Base-by-base conservation (phyloP, 306 rosid genomes). In the Dryas octopetala region DNA sequence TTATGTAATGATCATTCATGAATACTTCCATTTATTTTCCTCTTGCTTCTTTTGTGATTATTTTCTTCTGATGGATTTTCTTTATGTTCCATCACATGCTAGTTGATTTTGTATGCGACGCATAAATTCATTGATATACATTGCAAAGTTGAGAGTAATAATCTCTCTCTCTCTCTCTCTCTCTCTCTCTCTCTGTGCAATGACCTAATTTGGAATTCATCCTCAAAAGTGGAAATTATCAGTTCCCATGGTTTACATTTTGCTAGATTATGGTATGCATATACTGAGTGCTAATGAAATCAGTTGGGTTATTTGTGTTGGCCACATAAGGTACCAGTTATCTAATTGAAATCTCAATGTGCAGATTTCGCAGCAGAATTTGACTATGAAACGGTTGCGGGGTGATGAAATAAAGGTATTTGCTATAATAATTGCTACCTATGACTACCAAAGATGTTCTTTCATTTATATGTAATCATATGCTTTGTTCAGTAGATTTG, bases 391-490 rank as follows among this genome's bases (percentile, higher is more conserved):
- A 77, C 90, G 96, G 60, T 91, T 94, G 51, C 90, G 86, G 4
- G 98, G 98, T 58, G 69, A 83, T 86, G 97, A 94, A 86, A 94
- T 94, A 82, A 94, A 87, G 98, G 98, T 94, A 80, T 75, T 81
- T 67, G 45, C 9, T 6, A 48, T 58, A 55, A 71, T 66, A n/a
- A n/a, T 50, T 40, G 5, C 19, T 49, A 16, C 8, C 59, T 32
- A n/a, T 62, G 26, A 41, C 55, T 46, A 1, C 3, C 16, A 12
- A 46, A 52, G 55, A 51, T 53, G 12, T 19, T 9, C 46, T n/a
- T 32, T 17, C 44, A 62, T 51, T 32, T 38, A 48, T 6, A 50
- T 61, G n/a, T 16, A 23, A 52, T 67, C n/a, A 14, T 38, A 47
- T 28, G 38, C 38, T 32, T 32, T 32, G 38, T 55, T 76, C 48